Conservation (phyloP, 805 yeast genomes). For the Kuraishia cidri region DNA sequence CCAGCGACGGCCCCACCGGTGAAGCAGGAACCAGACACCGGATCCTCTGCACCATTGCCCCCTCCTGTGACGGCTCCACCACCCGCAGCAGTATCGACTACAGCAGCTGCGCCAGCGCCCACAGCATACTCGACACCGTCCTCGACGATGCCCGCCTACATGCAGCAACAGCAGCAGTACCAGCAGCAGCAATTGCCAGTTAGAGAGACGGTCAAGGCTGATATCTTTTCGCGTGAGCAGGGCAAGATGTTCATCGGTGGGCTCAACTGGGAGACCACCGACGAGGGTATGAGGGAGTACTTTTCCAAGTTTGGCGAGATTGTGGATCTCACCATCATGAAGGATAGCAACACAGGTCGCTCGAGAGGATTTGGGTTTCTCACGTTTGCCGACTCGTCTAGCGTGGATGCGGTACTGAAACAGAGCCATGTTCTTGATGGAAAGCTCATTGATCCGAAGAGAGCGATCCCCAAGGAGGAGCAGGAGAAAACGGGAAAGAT, state of each 20-base stretch:
- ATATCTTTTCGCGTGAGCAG: slow-evolving; percentile 53
- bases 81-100: slow-evolving; percentile 6
- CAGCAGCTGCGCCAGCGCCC: slow-evolving; percentile 7
- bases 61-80: slow-evolving; percentile 5
- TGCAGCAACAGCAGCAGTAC: slow-evolving; percentile 11
- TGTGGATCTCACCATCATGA: slow-evolving; percentile 84
- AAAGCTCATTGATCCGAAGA: slow-evolving; percentile 92
- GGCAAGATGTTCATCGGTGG: slow-evolving; percentile 97
- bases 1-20: slow-evolving; percentile 14
- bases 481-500: slow-evolving; percentile 96
- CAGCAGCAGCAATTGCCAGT: slow-evolving; percentile 10
- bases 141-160: slow-evolving; percentile 8
- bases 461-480: slow-evolving; percentile 96
- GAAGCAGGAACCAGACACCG: slow-evolving; percentile 15
- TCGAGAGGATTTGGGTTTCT: slow-evolving; percentile 94
- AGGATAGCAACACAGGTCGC: slow-evolving; percentile 77
- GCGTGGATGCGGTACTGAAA: slow-evolving; percentile 81
- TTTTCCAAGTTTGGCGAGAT: slow-evolving; percentile 87
- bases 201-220: slow-evolving; percentile 28
- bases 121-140: neutral
- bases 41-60: no score
- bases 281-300: slow-evolving; percentile 73
- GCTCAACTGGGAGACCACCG: slow-evolving; percentile 95
- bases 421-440: slow-evolving; percentile 90
- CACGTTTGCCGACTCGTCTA: slow-evolving; percentile 71